These are phyloP conservation scores for Fusarium caatingaense DNA, from an alignment of 2,329 filamentous ascomycete genomes.

Conservation along the genomic window DNA sequence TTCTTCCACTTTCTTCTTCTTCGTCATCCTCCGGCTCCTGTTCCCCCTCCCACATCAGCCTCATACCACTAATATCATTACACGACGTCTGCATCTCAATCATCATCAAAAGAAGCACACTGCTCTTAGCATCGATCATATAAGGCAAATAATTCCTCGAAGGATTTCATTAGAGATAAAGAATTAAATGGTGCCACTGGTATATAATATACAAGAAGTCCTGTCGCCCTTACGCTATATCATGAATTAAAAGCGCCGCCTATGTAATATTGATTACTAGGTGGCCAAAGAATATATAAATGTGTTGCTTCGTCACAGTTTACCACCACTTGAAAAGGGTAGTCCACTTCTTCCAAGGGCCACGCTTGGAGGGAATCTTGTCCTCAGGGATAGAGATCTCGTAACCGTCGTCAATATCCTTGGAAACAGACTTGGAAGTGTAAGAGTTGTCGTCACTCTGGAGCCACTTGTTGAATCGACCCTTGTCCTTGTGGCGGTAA, in stretches of 20 bases:
- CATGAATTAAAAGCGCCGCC: conserved; percentile 14
- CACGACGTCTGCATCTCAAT: background rate
- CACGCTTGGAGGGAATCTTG: conserved; percentile 40
- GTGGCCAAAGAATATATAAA: background rate
- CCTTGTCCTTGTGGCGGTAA: conserved; percentile 37
- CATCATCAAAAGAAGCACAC: too few relatives aligned
- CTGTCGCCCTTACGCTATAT: conserved; percentile 10
- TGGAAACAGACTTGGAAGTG: conserved; percentile 44
- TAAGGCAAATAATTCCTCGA: background rate
- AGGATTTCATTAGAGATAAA: background rate
- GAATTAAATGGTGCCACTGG: conserved; percentile 21
- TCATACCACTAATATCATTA: background rate
- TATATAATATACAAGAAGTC: conserved; percentile 17
- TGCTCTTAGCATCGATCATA: background rate
- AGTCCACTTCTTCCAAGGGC: conserved; percentile 29
- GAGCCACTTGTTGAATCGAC: conserved; percentile 45
- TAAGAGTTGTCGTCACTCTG: conserved; percentile 44
- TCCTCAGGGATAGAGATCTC: conserved; percentile 37
- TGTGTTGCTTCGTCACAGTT: background rate
- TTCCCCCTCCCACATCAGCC: background rate
- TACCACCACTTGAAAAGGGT: conserved; percentile 32
- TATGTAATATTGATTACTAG: background rate
- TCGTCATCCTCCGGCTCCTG: background rate
- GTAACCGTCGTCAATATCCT: conserved; percentile 40
- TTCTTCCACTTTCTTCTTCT: background rate